phyloP scores from a whole-genome alignment of 2,329 filamentous ascomycete species.

The Cryphonectria radicalis region DNA sequence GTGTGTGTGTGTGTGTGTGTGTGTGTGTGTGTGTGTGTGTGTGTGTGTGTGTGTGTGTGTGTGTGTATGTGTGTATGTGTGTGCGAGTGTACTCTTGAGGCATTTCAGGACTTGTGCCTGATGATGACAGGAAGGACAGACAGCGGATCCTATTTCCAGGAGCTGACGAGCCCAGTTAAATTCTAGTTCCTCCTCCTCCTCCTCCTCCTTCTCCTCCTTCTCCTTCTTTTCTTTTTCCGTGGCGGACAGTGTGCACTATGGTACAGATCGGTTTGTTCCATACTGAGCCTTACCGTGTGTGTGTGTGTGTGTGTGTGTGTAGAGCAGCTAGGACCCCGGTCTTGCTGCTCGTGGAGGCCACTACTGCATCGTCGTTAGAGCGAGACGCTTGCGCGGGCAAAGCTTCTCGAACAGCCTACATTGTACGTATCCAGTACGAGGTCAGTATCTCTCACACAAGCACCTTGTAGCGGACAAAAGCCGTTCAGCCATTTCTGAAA shows the following conservation, averaged over 20 bases:
- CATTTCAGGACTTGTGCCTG: neutral
- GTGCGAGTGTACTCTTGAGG: neutral
- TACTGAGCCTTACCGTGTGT: neutral
- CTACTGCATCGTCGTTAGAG: slow-evolving; percentile 7
- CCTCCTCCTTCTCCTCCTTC: neutral
- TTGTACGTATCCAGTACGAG: neutral
- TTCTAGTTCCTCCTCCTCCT: neutral
- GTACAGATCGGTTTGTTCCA: neutral
- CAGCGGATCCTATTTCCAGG: neutral
- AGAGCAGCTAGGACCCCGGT: slow-evolving; percentile 1
- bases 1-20: no score
- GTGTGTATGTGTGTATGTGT: no score
- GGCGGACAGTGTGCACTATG: slow-evolving; percentile 2
- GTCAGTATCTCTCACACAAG: slow-evolving; percentile 2
- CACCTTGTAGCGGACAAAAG: neutral
- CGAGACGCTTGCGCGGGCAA: neutral
- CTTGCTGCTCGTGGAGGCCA: neutral
- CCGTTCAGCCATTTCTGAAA: neutral
- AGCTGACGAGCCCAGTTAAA: neutral
- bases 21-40: no score
- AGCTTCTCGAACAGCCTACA: neutral
- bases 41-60: no score
- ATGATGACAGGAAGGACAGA: neutral
- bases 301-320: neutral
- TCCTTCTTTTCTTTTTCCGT: no score